Base-by-base conservation (phyloP, 768 basidiomycete species). In the Amanita fuliginea region DNA sequence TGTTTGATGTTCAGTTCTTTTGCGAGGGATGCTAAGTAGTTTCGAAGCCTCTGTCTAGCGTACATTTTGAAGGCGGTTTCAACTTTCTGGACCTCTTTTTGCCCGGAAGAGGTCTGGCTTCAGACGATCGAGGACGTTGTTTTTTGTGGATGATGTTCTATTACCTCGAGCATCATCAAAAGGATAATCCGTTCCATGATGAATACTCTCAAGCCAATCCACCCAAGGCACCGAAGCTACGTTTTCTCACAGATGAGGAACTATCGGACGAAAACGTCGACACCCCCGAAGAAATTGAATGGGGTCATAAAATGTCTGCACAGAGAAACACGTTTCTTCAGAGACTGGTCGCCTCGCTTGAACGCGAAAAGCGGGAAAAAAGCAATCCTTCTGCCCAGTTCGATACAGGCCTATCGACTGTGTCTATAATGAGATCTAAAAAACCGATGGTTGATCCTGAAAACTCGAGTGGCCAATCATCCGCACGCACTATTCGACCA, bases 51-150 rank as follows among this genome's bases (percentile, higher is more conserved):
- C 67, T 81, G 40, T 73, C 81, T 19, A 67, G 69, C 49, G 67
- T 75, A 30, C 88, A 91, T 66, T 92, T 92, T 59, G 86, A 88
- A 42, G 73, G 79, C 16, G 73, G 69, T 9, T 58, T 86, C 30
- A 86, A 87, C 60, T 85, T 93, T 53, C 70, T 90, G 39, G 90
- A 94, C 65, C 71, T 94, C 35, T 94, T 94, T 63, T 73, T 89
- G 35, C 86, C 89, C 21, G 64, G 62, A 34, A 80, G 81, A 57
- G 74, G 75, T 40, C 68, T 90, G 32, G 75, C 83, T 9, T 88
- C 90, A 2, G 63, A 64, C 3, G 81, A 84, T 54, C 83, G 92
- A 26, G 88, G 86, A 4, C 70, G 69, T 49, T 86, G 80, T 3
- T 89, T 95, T 62, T 73, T 95, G 24, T 91, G 87, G 85, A 72